Evolutionary conservation across 73 alveolate genomes (phyloP), one percentile per base, ranked within the genome.

Genomic region (Symbiodinium natans): DNA sequence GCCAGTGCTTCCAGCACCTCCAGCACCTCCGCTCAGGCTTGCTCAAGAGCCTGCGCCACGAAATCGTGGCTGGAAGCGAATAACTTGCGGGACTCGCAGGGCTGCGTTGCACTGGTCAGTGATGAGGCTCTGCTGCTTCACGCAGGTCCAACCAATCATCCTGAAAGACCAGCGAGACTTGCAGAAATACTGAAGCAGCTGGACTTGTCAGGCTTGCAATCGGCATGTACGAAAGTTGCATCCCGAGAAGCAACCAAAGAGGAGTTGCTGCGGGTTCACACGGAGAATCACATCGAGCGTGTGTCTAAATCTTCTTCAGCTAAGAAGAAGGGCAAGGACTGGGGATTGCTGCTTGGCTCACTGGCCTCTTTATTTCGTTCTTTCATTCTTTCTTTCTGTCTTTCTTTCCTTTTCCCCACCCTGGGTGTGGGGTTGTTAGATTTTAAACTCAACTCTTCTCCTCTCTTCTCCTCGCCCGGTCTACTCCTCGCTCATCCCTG

Each of bases 111-210:
- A 29, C 34, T 89, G 9, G 96, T 89, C 74, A 68, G 86, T 34
- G 96, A 89, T 41, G 96, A 68, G 25, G 87, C 87, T 5, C 63
- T 89, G 96, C 75, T 68, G n/a, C 59, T 89, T 41, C 96, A 89
- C 38, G 71, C 75, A 48, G 96, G 96, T 39, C 96, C 96, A 17
- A 23, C 34, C 31, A 31, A 33, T 3, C 96, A 89, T 56, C 96
- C 96, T 3, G 96, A 89, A 59, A 86, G 86, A 17, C 96, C 96
- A 21, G 96, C 54, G 42, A 77, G 96, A 27, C 59, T 86, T 27
- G 94, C 94, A 54, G 94, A 86, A 77, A 86, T 86, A 43, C 41
- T 86, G 83, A 31, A 56, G 59, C 94, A 86, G 83, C 94, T 86
- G 82, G 94, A 86, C 83, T 19, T 86, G 83, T 86, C 94, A 27